Base-by-base conservation (phyloP, 116 monocot genomes). In the Dioscorea cayenensis region DNA sequence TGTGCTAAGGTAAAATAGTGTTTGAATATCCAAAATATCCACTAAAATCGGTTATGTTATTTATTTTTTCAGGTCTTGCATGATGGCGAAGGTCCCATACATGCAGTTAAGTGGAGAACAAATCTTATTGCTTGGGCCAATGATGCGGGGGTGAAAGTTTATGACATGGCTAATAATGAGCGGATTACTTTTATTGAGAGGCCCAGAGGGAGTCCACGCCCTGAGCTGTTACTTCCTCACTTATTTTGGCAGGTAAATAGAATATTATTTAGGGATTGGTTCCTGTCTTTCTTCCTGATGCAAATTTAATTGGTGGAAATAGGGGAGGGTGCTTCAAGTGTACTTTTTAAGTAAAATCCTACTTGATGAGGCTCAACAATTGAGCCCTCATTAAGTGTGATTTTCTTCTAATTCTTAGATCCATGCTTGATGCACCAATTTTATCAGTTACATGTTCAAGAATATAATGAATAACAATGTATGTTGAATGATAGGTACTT, bases 121-220 rank as follows among this genome's bases (percentile, higher is more conserved):
- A 89, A 79, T 78, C 89, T 94, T 38, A 82, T 99, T 94, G 99
- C 94, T 64, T 99, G 99, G 99, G 99, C 99, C 38, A 99, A 99
- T 82, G 99, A 99, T 81, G 75, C 83, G 51, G 99, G 99, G 52
- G 91, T 99, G 23, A 93, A 99, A 75, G 77, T 99, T 73, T 94
- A 99, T 84, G 94, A 94, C 70, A 87, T 87, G 86, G 83, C 75
- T 71, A 91, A 78, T 80, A 74, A 87, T 75, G 84, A 89, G 69
- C 83, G 94, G 10, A 87, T 99, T 52, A 78, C 94, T 63, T 99
- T 94, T 80, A 94, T 99, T 75, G 94, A 93, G 81, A 77, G 94
- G 67, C 94, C 99, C 35, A 82, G 85, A 51, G 94, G 94, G 61
- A 99, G 82, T 51, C 91, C 91, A 52, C 88, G 88, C 5, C 86